Base-by-base conservation (phyloP, 129 eudicot species). In the Gnaphalium uliginosum region DNA sequence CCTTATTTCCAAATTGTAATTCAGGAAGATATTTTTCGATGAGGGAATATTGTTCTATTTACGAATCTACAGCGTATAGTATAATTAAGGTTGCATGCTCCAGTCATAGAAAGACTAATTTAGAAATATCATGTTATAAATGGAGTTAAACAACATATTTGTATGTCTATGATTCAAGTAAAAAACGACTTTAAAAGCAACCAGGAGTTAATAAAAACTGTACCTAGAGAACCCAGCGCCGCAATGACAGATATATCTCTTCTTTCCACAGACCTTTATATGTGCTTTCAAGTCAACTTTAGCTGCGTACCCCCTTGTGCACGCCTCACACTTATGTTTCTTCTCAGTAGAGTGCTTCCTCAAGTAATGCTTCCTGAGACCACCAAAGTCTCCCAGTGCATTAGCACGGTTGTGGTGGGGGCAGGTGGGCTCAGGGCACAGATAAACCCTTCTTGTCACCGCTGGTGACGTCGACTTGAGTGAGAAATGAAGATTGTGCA, bases 391-490 rank as follows among this genome's bases (percentile, higher is more conserved):
- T 1, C 92, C 86, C 1, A 85, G 56, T 10, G 89, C 87, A 11
- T 73, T 84, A 48, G 83, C 76, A 19, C 75, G 87, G 30, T 81
- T 69, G 58, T 88, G 89, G 74, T 83, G 87, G 74, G 50, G 53
- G 48, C 89, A 88, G 5, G 79, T 83, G 13, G 87, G 87, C 67
- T 85, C 87, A 7, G 92, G 92, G 51, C 92, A 88, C 18, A 88
- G 61, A 57, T 66, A 88, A 19, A 87, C 87, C 68, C 77, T 71
- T 56, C 79, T 72, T 24, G 66, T 58, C 21, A 69, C 71, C 4
- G 14, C 72, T 24, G 82, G 14, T 46, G 70, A 69, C 5, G 58
- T 69, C 35, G 78, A 71, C 46, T 82, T 78, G 35, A 83, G 67
- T 65, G 76, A 70, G 84, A 84, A 83, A 4, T 89, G 81, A 59